Conservation (phyloP, 2,329 filamentous ascomycete species). For the Fusarium sambucinum region DNA sequence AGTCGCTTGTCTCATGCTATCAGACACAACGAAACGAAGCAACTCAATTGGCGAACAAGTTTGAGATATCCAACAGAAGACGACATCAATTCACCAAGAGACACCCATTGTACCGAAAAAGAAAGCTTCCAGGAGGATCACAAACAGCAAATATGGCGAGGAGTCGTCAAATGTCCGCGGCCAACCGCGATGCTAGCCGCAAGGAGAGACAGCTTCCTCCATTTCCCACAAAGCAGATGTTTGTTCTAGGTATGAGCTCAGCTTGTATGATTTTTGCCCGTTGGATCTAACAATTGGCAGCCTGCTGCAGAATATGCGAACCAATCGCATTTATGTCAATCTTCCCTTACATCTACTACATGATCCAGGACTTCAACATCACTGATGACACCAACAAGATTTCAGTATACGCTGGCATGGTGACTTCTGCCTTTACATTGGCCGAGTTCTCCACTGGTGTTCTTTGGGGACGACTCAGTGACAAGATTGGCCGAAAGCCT, state of each 20-base stretch:
- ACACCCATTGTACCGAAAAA: slow-evolving; percentile 12
- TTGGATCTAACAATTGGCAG: slow-evolving; percentile 58
- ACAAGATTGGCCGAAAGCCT: slow-evolving; percentile 91
- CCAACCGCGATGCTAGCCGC: slow-evolving; percentile 42
- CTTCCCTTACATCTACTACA: slow-evolving; percentile 98
- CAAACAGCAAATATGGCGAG: slow-evolving; percentile 48
- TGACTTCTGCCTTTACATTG: slow-evolving; percentile 95
- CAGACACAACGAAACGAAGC: slow-evolving; percentile 15
- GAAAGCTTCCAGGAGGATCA: slow-evolving; percentile 24
- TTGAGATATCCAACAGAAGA: neutral
- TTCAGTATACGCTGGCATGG: slow-evolving; percentile 93
- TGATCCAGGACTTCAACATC: slow-evolving; percentile 92
- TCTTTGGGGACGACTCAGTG: slow-evolving; percentile 93
- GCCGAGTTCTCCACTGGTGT: slow-evolving; percentile 94
- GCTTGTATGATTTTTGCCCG: neutral
- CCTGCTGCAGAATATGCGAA: slow-evolving; percentile 95
- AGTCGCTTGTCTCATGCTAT: slow-evolving; percentile 23
- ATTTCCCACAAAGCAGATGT: slow-evolving; percentile 61
- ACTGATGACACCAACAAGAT: slow-evolving; percentile 83
- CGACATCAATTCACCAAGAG: neutral
- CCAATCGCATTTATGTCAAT: slow-evolving; percentile 99
- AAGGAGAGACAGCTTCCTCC: slow-evolving; percentile 47
- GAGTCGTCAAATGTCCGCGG: slow-evolving; percentile 42
- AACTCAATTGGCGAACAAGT: slow-evolving; percentile 21
- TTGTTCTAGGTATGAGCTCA: slow-evolving; percentile 61